Evolutionary conservation across 2,329 filamentous ascomycete genomes (phyloP), one percentile per base, ranked within the genome.

Genomic region (Diaporthe eres): DNA sequence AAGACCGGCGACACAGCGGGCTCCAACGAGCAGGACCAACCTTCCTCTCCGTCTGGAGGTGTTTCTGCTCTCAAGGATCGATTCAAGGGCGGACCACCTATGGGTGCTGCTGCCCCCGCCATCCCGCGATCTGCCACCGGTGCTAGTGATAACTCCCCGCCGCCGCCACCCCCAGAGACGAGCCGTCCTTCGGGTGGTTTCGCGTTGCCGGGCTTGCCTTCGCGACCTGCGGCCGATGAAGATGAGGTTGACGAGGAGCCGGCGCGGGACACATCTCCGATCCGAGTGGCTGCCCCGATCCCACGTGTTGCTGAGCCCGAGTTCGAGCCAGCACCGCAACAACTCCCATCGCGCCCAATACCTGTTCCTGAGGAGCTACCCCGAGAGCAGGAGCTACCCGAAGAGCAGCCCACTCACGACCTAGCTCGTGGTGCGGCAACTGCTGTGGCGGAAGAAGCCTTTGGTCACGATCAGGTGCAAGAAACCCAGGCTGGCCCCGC

Each of bases 281-380:
- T 97, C 77, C 94, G 94, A 68, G 90, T 98, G 79, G 95, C 96
- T 19, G 93, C 96, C 84, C 97, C 97, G 4, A 94, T 98, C 74
- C 89, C 91, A 70, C 94, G 94, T 75, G 90, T 88, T 71, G 86
- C 88, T 4, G 87, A 88, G 74, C 86, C 88, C 7, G 87, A 90
- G 42, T 78, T 89, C 25, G 87, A 93, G 79, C 88, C 90, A 28
- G 79, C 83, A 71, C 81, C 84, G 63, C 82, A 90, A 86, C 77
- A 90, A 88, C 78, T 85, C 57, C 86, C 87, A 51, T 88, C 90
- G 37, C 89, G 89, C 25, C 86, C 90, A 3, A 87, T 96, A 79
- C 94, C 94, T 2, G 87, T 90, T 9, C 88, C 88, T 74, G 90
- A 93, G 51, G 88, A 89, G 22, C 85, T 93, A 58, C 92, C 93